Conservation (phyloP, 495 filamentous ascomycete genomes). For the Wilcoxina mikolae region DNA sequence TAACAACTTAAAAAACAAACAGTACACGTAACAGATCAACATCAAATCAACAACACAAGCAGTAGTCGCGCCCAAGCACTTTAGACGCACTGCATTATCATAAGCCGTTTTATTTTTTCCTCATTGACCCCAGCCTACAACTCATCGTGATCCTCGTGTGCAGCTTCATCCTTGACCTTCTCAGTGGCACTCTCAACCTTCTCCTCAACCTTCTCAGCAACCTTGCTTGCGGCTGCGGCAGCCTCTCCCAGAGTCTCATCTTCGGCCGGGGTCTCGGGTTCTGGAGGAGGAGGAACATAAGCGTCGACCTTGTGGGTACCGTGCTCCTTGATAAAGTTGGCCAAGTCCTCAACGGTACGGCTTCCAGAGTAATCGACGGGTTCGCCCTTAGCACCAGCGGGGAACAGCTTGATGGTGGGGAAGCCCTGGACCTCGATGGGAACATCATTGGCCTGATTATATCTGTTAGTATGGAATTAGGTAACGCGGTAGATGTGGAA, state of each 20-base stretch:
- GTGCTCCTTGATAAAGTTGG: conserved; percentile 86
- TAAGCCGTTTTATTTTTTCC: no score
- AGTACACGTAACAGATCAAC: no score
- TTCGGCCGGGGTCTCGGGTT: conserved; percentile 33
- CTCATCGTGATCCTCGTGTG: neutral
- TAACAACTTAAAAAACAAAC: neutral
- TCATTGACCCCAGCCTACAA: neutral
- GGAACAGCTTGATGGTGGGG: conserved; percentile 98
- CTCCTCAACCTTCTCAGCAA: conserved; percentile 39
- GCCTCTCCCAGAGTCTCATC: conserved; percentile 31
- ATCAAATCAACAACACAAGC: no score
- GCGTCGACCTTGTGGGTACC: conserved; percentile 72
- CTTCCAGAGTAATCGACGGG: conserved; percentile 78
- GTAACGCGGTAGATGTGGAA: neutral
- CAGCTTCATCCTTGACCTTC: conserved; percentile 32
- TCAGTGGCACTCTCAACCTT: conserved; percentile 40
- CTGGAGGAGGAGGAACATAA: conserved; percentile 32
- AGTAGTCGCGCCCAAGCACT: neutral
- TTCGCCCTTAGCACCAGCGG: conserved; percentile 70
- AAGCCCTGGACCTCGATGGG: conserved; percentile 95
- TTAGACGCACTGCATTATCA: no score
- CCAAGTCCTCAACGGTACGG: conserved; percentile 85
- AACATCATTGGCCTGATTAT: conserved; percentile 57
- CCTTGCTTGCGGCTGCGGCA: conserved; percentile 33
- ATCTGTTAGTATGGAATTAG: neutral